phyloP scores from a whole-genome alignment of 306 rosid species.

The Neltuma alba region DNA sequence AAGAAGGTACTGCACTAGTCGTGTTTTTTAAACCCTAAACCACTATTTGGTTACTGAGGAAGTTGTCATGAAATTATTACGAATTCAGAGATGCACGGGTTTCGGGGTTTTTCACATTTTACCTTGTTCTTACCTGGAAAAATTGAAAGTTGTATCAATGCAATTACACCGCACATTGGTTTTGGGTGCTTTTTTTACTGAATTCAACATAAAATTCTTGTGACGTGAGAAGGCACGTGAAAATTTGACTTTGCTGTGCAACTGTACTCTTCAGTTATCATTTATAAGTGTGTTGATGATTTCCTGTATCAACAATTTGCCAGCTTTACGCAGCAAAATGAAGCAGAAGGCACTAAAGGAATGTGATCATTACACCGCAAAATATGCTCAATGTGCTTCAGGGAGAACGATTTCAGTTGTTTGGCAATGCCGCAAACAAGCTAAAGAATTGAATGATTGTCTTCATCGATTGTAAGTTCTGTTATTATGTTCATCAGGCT shows the following conservation, averaged over 20 bases:
- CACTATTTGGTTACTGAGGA: constrained; percentile 3
- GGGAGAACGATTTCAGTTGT: constrained; percentile 89
- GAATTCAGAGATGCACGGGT: background rate
- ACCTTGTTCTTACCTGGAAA: background rate
- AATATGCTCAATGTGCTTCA: constrained; percentile 80
- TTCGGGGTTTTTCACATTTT: background rate
- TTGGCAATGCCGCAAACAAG: constrained; percentile 80
- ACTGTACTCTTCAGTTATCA: background rate
- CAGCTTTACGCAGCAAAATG: constrained; percentile 96
- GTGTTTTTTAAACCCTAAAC: constrained; percentile 37
- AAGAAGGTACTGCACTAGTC: constrained; percentile 62
- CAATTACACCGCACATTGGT: background rate
- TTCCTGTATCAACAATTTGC: constrained; percentile 1
- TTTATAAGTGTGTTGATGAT: background rate
- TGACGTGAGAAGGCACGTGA: background rate
- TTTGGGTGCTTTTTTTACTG: constrained; percentile 7
- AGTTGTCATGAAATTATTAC: background rate
- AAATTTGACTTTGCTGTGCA: too few species aligned
- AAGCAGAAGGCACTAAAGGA: constrained; percentile 87
- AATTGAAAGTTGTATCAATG: background rate
- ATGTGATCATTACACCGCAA: constrained; percentile 70
- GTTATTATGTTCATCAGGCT: background rate
- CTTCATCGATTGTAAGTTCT: constrained; percentile 80
- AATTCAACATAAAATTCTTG: background rate
- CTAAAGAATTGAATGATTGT: constrained; percentile 78